Percentiles rank a stretch among this genome's conserved stretches.
These are phyloP conservation scores for Suhomyces choctaworum DNA, from an alignment of 1,139 yeast genomes.

Conservation along the genomic window DNA sequence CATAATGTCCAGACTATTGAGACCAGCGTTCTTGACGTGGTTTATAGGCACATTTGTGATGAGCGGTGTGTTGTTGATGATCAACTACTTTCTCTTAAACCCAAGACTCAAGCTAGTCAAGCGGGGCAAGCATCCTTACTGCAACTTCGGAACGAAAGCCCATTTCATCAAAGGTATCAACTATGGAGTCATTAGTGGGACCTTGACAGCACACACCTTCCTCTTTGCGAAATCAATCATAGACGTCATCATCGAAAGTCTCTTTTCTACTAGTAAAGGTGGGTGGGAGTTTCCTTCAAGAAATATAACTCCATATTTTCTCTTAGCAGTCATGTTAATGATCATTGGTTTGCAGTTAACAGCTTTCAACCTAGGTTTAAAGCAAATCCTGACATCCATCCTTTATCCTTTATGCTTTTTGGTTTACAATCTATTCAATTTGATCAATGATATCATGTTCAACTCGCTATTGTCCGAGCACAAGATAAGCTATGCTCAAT, in stretches of 20 bases:
- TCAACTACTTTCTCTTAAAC: slow-evolving; percentile 21
- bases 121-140: neutral
- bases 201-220: slow-evolving; percentile 81
- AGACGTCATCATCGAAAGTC: slow-evolving; percentile 57
- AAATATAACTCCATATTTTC: slow-evolving; percentile 42
- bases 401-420: slow-evolving; percentile 85
- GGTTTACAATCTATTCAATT: slow-evolving; percentile 73
- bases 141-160: slow-evolving; percentile 5
- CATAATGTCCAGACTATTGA: slow-evolving; percentile 28
- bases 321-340: slow-evolving; percentile 58
- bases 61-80: slow-evolving; percentile 26
- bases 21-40: slow-evolving; percentile 39
- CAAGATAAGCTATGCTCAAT: slow-evolving; percentile 36
- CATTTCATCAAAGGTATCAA: slow-evolving; percentile 51
- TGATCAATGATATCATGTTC: slow-evolving; percentile 70
- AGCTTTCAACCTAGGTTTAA: slow-evolving; percentile 72
- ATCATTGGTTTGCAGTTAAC: slow-evolving; percentile 76
- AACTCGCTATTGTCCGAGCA: slow-evolving; percentile 43
- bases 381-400: slow-evolving; percentile 71
- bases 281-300: slow-evolving; percentile 19
- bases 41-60: slow-evolving; percentile 37
- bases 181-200: slow-evolving; percentile 74
- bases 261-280: slow-evolving; percentile 29
- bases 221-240: slow-evolving; percentile 82
- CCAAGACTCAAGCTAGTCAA: slow-evolving; percentile 5